Evolutionary conservation across 768 basidiomycete genomes (phyloP).

Genomic region (Suillus occidentalis): DNA sequence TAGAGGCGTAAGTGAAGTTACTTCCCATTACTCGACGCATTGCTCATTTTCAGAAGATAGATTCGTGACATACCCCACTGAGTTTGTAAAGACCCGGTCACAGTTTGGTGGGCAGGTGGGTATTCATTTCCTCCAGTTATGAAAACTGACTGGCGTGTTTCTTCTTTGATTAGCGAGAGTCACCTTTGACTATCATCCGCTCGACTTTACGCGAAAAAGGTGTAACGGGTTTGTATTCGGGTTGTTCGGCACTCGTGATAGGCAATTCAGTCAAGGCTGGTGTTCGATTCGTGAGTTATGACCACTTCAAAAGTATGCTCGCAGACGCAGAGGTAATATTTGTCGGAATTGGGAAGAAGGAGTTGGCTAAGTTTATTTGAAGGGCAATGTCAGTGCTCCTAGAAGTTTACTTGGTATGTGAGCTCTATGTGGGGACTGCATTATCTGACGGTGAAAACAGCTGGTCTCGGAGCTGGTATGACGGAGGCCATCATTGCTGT

Average conservation of each 20-base stretch:
- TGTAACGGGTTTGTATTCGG: slow-evolving; percentile 86
- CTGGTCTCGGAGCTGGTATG: slow-evolving; percentile 86
- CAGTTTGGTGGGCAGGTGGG: slow-evolving; percentile 83
- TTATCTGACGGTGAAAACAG: slow-evolving; percentile 31
- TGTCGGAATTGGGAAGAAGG: no score
- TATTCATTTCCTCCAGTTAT: neutral
- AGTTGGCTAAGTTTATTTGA: slow-evolving; percentile 1
- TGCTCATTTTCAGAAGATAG: slow-evolving; percentile 45
- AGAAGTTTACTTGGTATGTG: slow-evolving; percentile 74
- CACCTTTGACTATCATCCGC: slow-evolving; percentile 71
- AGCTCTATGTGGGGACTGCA: neutral
- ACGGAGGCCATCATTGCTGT: slow-evolving; percentile 92
- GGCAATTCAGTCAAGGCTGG: slow-evolving; percentile 95
- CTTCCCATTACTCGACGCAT: neutral
- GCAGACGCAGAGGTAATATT: slow-evolving; percentile 74
- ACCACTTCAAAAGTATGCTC: slow-evolving; percentile 82
- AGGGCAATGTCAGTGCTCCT: slow-evolving; percentile 92
- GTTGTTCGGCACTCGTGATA: slow-evolving; percentile 83
- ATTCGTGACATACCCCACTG: slow-evolving; percentile 85
- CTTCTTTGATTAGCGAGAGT: slow-evolving; percentile 47
- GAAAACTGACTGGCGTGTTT: neutral
- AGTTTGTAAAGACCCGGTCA: slow-evolving; percentile 91
- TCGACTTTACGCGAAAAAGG: slow-evolving; percentile 78
- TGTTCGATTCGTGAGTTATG: slow-evolving; percentile 93
- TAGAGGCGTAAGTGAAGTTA: slow-evolving; percentile 75